phyloP scores from a whole-genome alignment of 768 basidiomycete species.

The Tulasnella sp. region DNA sequence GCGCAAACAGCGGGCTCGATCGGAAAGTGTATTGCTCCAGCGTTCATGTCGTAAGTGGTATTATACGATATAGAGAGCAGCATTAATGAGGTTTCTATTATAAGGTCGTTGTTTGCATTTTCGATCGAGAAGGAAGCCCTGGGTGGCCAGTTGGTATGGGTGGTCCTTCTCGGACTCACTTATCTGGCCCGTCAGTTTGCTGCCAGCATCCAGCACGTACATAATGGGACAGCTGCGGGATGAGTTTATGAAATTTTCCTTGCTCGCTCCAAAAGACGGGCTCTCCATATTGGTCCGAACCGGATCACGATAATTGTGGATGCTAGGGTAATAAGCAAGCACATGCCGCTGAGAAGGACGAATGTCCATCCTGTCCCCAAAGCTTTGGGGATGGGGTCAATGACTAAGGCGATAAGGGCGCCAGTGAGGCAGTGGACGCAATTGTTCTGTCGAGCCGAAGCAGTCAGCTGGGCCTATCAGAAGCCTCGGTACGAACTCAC shows the following conservation, averaged over 20 bases:
- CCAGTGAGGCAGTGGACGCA: conserved; percentile 56
- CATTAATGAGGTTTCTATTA: not conserved
- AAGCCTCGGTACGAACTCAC: not conserved
- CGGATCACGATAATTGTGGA: conserved; percentile 44
- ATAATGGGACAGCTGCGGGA: not conserved
- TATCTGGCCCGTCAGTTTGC: not conserved
- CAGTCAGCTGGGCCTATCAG: not conserved
- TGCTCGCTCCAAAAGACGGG: not conserved
- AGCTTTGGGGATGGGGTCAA: conserved; percentile 52
- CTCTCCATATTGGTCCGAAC: conserved; percentile 46
- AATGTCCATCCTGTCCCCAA: conserved; percentile 65
- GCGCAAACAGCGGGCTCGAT: not conserved
- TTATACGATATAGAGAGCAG: not conserved
- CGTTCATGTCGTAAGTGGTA: not conserved
- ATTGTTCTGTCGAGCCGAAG: conserved; percentile 47
- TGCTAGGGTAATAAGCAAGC: conserved; percentile 39
- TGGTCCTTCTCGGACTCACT: not conserved
- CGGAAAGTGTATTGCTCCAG: not conserved
- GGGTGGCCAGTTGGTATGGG: conserved; percentile 17
- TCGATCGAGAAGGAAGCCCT: conserved; percentile 14
- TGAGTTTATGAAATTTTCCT: not conserved
- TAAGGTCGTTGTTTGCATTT: conserved; percentile 18
- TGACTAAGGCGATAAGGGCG: conserved; percentile 53
- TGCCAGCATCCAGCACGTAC: not conserved
- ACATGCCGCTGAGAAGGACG: conserved; percentile 48